phyloP scores from a whole-genome alignment of 2,329 filamentous ascomycete genomes.

The Trichoderma sp. region DNA sequence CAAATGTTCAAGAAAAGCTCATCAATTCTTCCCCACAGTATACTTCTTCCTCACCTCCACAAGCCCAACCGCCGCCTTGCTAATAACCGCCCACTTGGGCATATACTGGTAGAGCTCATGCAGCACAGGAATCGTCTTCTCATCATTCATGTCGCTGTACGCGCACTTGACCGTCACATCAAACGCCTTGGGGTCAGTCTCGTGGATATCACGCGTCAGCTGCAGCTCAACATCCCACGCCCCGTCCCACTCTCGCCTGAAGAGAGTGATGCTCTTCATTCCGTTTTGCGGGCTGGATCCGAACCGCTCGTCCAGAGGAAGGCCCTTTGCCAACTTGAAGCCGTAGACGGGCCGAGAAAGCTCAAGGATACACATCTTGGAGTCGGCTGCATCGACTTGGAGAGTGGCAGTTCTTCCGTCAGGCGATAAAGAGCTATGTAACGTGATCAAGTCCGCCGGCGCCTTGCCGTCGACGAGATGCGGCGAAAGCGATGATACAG shows the following conservation, averaged over 20 bases:
- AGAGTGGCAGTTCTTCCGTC: constrained; percentile 61
- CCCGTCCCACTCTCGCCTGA: constrained; percentile 78
- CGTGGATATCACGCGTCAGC: constrained; percentile 32
- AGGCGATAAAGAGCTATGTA: constrained; percentile 46
- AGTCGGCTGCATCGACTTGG: constrained; percentile 71
- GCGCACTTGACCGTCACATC: constrained; percentile 74
- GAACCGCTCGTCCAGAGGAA: constrained; percentile 65
- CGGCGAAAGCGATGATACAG: constrained; percentile 63
- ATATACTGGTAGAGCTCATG: constrained; percentile 77
- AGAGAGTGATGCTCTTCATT: constrained; percentile 72
- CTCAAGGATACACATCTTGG: constrained; percentile 74
- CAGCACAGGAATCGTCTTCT: constrained; percentile 75
- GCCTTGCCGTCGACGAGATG: constrained; percentile 58
- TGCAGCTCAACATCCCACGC: constrained; percentile 67
- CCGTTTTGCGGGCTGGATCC: constrained; percentile 65
- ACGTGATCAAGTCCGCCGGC: constrained; percentile 63
- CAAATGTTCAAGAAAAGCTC: neutral
- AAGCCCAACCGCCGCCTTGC: constrained; percentile 76
- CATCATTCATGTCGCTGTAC: constrained; percentile 83
- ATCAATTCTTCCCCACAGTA: constrained; percentile 21
- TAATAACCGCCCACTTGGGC: constrained; percentile 78
- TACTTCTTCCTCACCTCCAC: constrained; percentile 79
- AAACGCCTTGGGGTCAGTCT: constrained; percentile 42
- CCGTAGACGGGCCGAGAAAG: constrained; percentile 70
- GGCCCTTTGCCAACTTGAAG: constrained; percentile 66